Evolutionary conservation across 2,329 filamentous ascomycete genomes (phyloP), one percentile per base, ranked within the genome.

Genomic region (Rhinocladiella mackenziei): DNA sequence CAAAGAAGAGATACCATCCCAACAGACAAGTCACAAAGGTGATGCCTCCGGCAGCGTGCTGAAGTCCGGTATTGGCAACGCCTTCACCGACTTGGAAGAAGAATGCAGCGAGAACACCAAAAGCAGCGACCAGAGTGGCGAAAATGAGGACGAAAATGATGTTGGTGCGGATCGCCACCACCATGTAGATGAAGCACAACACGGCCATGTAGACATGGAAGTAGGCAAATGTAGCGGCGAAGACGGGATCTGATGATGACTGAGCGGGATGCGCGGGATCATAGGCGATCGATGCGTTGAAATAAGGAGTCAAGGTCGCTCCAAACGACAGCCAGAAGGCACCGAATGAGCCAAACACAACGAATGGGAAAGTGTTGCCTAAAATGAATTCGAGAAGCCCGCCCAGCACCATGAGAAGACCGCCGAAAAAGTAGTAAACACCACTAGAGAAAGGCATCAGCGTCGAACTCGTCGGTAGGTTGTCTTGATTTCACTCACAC

Each of bases 121-220:
- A 85, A 2, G 72, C 68, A 9, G 79, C 58, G 13, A 76, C 62
- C n/a, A 88, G 73, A 1, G 70, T 70, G 47, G 80, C 58, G 69
- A 88, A 88, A 63, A 89, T 83, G 43, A 79, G 54, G 54, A 84
- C 75, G 64, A 87, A 86, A 61, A 79, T 73, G 7, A 86, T 44
- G 61, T 89, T 89, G 20, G 83, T 88, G 35, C 84, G 78, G 13
- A 87, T 67, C 1, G 84, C 75, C 65, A 81, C 84, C 60, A 88
- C 69, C 37, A 86, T 65, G 68, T 78, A 87, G 55, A 87, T 60
- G 50, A 85, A 63, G 61, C 76, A 80, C 19, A 86, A 65, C n/a
- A 86, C 50, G 2, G 68, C 78, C 81, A 86, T 84, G 51, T 75
- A 75, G 43, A 86, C 61, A 36, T 80, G 71, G 66, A 82, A 78